Conservation (phyloP, 2,329 filamentous ascomycete genomes). For the Trichoderma endophyticum region DNA sequence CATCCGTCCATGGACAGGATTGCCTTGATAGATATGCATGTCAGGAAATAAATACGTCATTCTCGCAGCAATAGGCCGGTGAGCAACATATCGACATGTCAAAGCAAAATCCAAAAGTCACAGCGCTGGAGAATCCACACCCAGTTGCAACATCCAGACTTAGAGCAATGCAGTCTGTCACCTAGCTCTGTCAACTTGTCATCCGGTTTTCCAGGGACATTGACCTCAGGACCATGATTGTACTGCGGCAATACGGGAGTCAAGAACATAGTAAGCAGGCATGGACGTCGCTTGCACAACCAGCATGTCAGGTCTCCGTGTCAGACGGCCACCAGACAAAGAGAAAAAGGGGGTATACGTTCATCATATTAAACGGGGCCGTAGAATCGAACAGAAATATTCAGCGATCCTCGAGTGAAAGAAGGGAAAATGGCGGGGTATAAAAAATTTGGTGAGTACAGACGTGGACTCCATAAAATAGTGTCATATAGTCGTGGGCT, state of each 20-base stretch:
- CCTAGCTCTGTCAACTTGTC: conserved; percentile 1
- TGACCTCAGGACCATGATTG: conserved; percentile 9
- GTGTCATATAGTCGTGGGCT: conserved; percentile 27
- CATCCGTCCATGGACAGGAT: neutral
- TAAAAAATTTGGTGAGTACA: conserved; percentile 31
- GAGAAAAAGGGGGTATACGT: conserved; percentile 21
- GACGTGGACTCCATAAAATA: conserved; percentile 30
- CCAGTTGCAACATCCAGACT: neutral
- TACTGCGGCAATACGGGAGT: conserved; percentile 4
- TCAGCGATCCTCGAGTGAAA: conserved; percentile 26
- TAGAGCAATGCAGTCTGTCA: conserved; percentile 10
- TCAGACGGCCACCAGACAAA: conserved; percentile 8
- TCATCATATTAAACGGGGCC: conserved; percentile 23
- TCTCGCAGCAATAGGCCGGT: conserved; percentile 6
- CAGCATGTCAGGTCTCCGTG: conserved; percentile 1
- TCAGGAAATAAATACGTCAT: conserved; percentile 8
- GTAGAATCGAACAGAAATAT: conserved; percentile 11
- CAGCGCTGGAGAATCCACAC: conserved; percentile 4
- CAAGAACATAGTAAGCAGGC: conserved; percentile 13
- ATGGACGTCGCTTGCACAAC: neutral
- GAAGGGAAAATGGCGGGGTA: conserved; percentile 14
- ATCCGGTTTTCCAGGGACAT: neutral
- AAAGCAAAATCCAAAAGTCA: conserved; percentile 18
- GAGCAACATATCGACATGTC: conserved; percentile 11
- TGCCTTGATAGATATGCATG: neutral